Evolutionary conservation across 2,329 filamentous ascomycete species (phyloP).

Genomic region (Magnaporthiopsis rhizophila): DNA sequence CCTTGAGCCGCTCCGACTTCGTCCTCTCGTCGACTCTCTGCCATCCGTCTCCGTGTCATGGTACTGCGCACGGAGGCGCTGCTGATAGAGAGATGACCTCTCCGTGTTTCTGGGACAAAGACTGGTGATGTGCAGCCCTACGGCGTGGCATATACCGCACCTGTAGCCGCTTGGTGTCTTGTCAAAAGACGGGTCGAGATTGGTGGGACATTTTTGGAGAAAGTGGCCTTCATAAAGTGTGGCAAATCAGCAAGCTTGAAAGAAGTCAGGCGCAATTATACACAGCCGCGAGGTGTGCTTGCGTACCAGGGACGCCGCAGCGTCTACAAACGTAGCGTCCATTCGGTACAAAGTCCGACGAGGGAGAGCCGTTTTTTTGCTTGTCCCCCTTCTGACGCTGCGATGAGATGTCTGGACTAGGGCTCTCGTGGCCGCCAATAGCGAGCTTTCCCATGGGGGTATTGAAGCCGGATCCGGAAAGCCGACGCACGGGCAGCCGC

Average conservation of each 20-base stretch:
- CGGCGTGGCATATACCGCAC: slow-evolving; percentile 26
- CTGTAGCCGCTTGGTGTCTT: slow-evolving; percentile 22
- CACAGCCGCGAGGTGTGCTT: slow-evolving; percentile 7
- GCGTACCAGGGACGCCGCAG: slow-evolving; percentile 23
- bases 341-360: too few relatives aligned
- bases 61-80: slow-evolving; percentile 15
- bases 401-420: too few relatives aligned
- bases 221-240: slow-evolving; percentile 25
- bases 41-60: too few relatives aligned
- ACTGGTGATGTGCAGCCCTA: slow-evolving; percentile 25
- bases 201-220: slow-evolving; percentile 31
- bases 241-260: background rate
- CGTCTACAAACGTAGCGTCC: slow-evolving; percentile 23
- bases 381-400: background rate
- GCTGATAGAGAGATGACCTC: slow-evolving; percentile 24
- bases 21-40: background rate
- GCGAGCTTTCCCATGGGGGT: background rate
- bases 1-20: too few relatives aligned
- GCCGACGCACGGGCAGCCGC: background rate
- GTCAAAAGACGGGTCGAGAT: slow-evolving; percentile 30
- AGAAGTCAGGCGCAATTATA: background rate
- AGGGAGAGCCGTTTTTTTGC: background rate
- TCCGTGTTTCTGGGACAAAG: slow-evolving; percentile 29
- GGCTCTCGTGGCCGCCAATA: background rate
- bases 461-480: background rate